Base-by-base conservation (phyloP, 2,329 filamentous ascomycete species). In the Didymellaceae sp. region DNA sequence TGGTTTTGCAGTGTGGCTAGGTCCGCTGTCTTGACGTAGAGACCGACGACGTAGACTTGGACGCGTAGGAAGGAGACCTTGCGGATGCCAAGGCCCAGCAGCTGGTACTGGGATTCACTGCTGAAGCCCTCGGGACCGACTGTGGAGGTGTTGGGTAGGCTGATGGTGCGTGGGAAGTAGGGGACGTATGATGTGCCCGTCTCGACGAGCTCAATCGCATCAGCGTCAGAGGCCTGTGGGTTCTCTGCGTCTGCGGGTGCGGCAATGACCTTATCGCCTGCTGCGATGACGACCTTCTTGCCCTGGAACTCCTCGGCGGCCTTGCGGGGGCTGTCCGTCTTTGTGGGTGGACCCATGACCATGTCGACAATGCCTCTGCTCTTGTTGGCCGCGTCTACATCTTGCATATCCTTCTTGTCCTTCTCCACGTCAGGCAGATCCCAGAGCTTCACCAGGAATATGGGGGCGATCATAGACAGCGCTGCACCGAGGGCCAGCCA, bases 31-130 rank as follows among this genome's bases (percentile, higher is more conserved):
- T 91, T 90, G 20, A 97, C 82, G 76, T 99, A 99, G 63, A 95
- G 85, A 13, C 93, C 94, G 0, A 96, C 89, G 14, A 97, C 89
- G 76, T 99, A 99, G 44, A 99, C 94, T 71, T 96, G 87, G 34
- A 99, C 91, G 39, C 84, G 79, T 34, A 97, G 77, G 73, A 97
- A 96, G 18, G 89, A 95, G 24, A 99, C 94, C 1, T 88, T 91
- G 46, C 94, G 85, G 56, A 95, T 87, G 14, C 94, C 94, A 5
- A 97, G 77, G 0, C 94, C 94, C 6, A 97, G 82, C 0, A 97
- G 81, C 17, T 91, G 92, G 72, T 97, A 97, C 64, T 96, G 81
- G n/a, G 75, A 74, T 11, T 72, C 68, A 32, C 52, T 62, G 31
- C 40, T 32, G 7, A 65, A 37, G 14, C 43, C 51, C 38, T 66